phyloP scores from a whole-genome alignment of 441 rosid species.

The Cnidoscolus chayamansa region DNA sequence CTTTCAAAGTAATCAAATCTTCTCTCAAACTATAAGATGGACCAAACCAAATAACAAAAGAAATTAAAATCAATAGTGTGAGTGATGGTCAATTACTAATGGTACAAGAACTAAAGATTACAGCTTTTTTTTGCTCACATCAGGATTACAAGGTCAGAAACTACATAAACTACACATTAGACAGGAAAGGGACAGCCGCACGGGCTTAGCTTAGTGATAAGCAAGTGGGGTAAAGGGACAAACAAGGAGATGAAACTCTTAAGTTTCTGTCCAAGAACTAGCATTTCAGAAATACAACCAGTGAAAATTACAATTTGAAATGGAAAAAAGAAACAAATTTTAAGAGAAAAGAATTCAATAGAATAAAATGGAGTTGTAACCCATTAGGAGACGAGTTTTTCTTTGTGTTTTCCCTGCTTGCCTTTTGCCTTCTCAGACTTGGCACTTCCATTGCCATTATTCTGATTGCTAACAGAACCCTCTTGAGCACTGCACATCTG shows the following conservation, averaged over 20 bases:
- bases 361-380: slow-evolving; percentile 15
- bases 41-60: too few relatives aligned
- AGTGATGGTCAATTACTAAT: neutral
- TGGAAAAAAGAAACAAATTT: slow-evolving; percentile 11
- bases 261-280: slow-evolving; percentile 12
- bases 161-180: neutral
- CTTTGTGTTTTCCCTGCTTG: slow-evolving; percentile 56
- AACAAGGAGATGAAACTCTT: slow-evolving; percentile 15
- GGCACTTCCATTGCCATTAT: slow-evolving; percentile 36
- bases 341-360: neutral
- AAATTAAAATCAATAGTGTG: too few relatives aligned
- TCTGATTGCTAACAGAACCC: slow-evolving; percentile 72
- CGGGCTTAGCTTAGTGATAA: too few relatives aligned
- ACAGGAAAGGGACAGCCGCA: neutral
- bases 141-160: slow-evolving; percentile 6
- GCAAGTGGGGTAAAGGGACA: too few relatives aligned
- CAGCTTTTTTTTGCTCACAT: slow-evolving; percentile 14
- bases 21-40: too few relatives aligned
- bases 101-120: slow-evolving; percentile 7
- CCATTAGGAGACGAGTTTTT: slow-evolving; percentile 45
- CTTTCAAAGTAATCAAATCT: too few relatives aligned
- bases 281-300: slow-evolving; percentile 16
- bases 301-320: slow-evolving; percentile 15
- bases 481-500: slow-evolving; percentile 97
- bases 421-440: slow-evolving; percentile 63